Conservation (phyloP, 768 basidiomycete species). For the Termitomyces sp. region DNA sequence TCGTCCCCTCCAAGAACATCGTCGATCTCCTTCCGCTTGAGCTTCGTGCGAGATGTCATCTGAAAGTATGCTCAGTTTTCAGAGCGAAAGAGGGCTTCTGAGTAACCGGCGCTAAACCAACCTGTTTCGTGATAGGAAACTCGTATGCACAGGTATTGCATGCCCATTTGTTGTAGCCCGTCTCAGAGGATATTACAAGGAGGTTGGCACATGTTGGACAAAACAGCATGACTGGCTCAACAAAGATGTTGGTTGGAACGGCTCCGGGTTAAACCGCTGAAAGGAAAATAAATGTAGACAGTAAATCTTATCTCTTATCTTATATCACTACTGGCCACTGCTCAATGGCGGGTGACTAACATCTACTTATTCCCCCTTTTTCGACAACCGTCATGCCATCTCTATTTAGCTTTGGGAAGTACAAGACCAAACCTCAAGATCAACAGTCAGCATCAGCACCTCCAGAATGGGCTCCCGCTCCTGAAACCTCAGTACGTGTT, state of each 20-base stretch:
- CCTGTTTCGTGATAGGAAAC: conserved; percentile 86
- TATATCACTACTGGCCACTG: no score
- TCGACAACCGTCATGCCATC: conserved; percentile 4
- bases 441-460: conserved; percentile 37
- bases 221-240: conserved; percentile 61
- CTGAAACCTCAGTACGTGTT: conserved; percentile 37
- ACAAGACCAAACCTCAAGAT: not conserved
- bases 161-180: conserved; percentile 86
- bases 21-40: conserved; percentile 89
- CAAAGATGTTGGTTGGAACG: not conserved
- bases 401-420: conserved; percentile 9
- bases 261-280: not conserved
- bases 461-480: conserved; percentile 57
- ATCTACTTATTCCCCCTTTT: not conserved
- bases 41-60: conserved; percentile 87
- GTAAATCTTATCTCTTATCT: conserved; percentile 15
- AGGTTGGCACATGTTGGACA: conserved; percentile 94
- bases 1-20: conserved; percentile 95
- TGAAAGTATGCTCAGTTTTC: conserved; percentile 24
- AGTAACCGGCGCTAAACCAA: not conserved
- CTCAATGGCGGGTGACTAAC: no score
- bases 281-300: not conserved
- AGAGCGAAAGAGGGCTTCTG: not conserved
- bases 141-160: conserved; percentile 95
- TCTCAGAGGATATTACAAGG: conserved; percentile 70